Percentiles rank a stretch among this genome's conserved stretches.
Conservation (phyloP, 2,329 filamentous ascomycete species). For the Aspergillus niger region DNA sequence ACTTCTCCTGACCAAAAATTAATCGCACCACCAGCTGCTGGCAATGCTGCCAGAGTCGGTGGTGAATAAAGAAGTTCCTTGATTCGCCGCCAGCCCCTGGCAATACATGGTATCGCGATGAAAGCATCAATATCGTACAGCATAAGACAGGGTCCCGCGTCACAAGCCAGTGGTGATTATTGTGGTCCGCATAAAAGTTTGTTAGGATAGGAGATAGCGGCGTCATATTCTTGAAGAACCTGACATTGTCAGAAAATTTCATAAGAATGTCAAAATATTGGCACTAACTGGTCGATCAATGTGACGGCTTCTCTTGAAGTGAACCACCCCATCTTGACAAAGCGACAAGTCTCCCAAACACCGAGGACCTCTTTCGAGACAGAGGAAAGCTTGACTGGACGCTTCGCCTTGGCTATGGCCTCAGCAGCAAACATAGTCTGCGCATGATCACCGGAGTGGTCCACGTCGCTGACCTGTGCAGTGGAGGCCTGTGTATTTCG, state of each 20-base stretch:
- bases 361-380: constrained; percentile 41
- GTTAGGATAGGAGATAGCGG: constrained; percentile 54
- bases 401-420: constrained; percentile 23
- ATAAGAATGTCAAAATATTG: background rate
- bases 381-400: constrained; percentile 33
- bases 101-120: constrained; percentile 53
- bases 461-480: constrained; percentile 11
- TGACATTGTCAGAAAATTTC: constrained; percentile 14
- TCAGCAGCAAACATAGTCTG: constrained; percentile 24
- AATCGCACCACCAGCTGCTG: constrained; percentile 57
- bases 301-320: constrained; percentile 57
- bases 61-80: constrained; percentile 56
- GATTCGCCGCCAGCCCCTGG: constrained; percentile 49
- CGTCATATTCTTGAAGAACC: constrained; percentile 55
- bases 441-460: constrained; percentile 21
- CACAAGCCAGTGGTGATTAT: constrained; percentile 52
- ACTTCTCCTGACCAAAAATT: constrained; percentile 57
- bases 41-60: constrained; percentile 57
- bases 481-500: constrained; percentile 24
- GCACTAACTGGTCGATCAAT: constrained; percentile 52
- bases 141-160: constrained; percentile 56
- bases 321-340: constrained; percentile 60
- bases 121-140: constrained; percentile 57
- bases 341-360: constrained; percentile 54
- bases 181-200: constrained; percentile 53